Evolutionary conservation across 768 basidiomycete species (phyloP), one percentile per base, ranked within the genome.

Genomic region (Atractiella rhizophila): DNA sequence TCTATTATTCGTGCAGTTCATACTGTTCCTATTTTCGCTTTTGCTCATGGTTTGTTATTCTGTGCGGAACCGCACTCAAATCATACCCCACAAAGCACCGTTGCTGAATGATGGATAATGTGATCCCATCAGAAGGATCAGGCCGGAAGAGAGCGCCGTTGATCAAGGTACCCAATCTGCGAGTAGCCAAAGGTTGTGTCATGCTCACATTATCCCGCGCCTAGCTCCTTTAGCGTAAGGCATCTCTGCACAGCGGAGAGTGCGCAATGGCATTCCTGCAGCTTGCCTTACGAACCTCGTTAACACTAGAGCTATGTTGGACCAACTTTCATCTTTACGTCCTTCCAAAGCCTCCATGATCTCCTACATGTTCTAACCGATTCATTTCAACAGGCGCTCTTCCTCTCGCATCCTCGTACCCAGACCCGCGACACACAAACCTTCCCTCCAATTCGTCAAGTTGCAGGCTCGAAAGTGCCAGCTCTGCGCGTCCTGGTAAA

Each of bases 401-500:
- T 63, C 5, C 54, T 63, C 12, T 59, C 58, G 12, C 62, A 63
- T 47, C 62, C 62, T 0, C 53, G 57, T 4, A 54, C 57, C 12
- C 47, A 61, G 30, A 53, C 57, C 9, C 49, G 63, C 31, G 62
- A 63, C 44, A 63, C 62, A 4, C 58, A 61, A 32, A 57, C 51
- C 35, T 63, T 59, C 44, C 56, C 56, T 18, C 47, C 56, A 25
- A 45, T 63, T 1, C 54, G 70, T 51, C 69, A 70, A 16, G 56
- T 77, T 12, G 57, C 57, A 10, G 73, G 70, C 47, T 71, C 67
- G 20, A 70, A 70, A 48, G 64, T 65, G n/a, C 67, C 79, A 2
- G 76, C 80, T 12, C 62, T 96, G 38, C 70, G 79, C 29, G 70
- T 72, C 46, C 68, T 94, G 16, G 76, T 77, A 4, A 68, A 71